Evolutionary conservation across 2,329 filamentous ascomycete genomes (phyloP), one percentile per base, ranked within the genome.

Genomic region (Cadophora sp.): DNA sequence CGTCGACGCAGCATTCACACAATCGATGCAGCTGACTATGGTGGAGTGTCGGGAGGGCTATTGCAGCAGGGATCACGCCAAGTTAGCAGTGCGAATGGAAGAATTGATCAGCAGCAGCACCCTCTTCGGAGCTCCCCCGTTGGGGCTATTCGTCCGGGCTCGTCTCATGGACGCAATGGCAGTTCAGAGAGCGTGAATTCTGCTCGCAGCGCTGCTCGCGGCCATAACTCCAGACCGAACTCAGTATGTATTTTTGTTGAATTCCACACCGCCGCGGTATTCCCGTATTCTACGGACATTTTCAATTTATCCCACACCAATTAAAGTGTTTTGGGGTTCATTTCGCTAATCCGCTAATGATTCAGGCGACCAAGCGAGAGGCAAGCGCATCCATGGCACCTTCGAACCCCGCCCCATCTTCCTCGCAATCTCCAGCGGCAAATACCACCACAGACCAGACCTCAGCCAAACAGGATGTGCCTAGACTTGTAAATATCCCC

Each of bases 1-100:
- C 86, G 94, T 73, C 88, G 94, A 76, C 89, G 94, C 72, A 97
- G 94, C 80, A 87, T 96, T 81, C 92, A 92, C 71, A 90, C 88
- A 65, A 80, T 90, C 68, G 83, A 85, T 71, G 79, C 68, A 62
- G 68, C 59, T 45, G 70, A 75, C 18, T 71, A 70, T 64, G 47
- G 59, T 41, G 50, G 64, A 62, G 41, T 65, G 47, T 51, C 69
- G 27, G 59, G 55, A 67, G 72, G 66, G 63, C 66, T 74, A 5
- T 59, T 69, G 51, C 69, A 73, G 33, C 72, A 75, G 62, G 75
- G 73, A 65, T 74, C 73, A 39, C 73, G 71, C 41, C 73, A 73
- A 66, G 68, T 70, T 41, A 74, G 69, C 67, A 75, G 71, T 70
- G 72, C 73, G 55, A 74, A 72, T 73, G 72, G 71, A 45, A 70